Evolutionary conservation across 2,329 filamentous ascomycete genomes (phyloP), one percentile per base, ranked within the genome.

Genomic region (Monilinia aucupariae): DNA sequence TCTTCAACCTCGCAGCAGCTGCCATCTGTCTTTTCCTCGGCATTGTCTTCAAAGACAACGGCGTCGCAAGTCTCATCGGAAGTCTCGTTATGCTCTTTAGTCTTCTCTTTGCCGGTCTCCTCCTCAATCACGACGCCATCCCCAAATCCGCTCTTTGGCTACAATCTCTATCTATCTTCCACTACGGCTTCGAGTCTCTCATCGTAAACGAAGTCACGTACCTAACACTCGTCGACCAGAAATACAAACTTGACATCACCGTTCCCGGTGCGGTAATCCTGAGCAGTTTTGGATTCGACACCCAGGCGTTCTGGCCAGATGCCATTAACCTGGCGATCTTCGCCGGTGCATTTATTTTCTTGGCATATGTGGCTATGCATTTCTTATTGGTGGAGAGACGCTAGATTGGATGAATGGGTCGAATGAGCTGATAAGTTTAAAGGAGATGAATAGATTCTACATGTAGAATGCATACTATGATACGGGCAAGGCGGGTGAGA

Each of bases 81-180:
- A 96, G 92, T 70, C 78, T 99, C 70, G 91, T 97, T 58, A 99
- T 99, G 94, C 82, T 99, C 10, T 99, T 99, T 81, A 96, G 90
- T 74, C 79, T 99, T 65, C 82, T 99, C 12, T 97, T 99, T 75
- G 93, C 92, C 0, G 94, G 94, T 63, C 86, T 99, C 64, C 81
- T 99, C 63, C 84, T 99, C 65, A 99, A 99, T 75, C 92, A 96
- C 74, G 87, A 97, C 74, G 92, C 91, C 37, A 97, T 97, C 60
- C 94, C 94, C 1, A 81, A 84, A 56, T 85, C 90, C 2, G 90
- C 93, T 2, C 77, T 92, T 66, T 99, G 94, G 94, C 78, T 99
- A 59, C 94, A 99, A 79, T 85, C 84, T 77, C 79, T 99, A 10
- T 97, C 92, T 1, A 99, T 99, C 67, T 99, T 99, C 82, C 94